phyloP scores from a whole-genome alignment of 2,329 filamentous ascomycete species.

The Phaeoacremonium minimum region DNA sequence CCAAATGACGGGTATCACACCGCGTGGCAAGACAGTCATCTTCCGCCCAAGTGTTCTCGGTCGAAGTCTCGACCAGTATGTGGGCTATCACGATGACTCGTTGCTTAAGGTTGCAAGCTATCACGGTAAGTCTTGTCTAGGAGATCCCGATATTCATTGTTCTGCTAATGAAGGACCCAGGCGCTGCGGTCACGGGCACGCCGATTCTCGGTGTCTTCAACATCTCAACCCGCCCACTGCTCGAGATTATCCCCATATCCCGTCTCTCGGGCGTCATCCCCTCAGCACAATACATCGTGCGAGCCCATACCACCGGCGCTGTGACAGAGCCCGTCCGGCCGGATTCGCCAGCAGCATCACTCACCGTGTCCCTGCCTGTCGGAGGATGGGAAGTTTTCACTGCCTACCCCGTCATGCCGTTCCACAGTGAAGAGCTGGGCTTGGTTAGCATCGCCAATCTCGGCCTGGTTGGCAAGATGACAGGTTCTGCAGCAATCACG shows the following conservation, averaged over 20 bases:
- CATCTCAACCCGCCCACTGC: constrained; percentile 55
- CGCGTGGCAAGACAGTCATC: constrained; percentile 70
- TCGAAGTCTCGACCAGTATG: constrained; percentile 69
- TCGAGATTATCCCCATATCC: constrained; percentile 65
- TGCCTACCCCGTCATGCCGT: constrained; percentile 61
- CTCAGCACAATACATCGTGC: constrained; percentile 62
- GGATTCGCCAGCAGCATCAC: constrained; percentile 40
- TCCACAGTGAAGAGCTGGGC: constrained; percentile 38
- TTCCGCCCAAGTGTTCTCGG: constrained; percentile 74
- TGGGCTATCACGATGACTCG: constrained; percentile 66
- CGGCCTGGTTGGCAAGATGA: constrained; percentile 85
- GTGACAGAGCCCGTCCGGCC: constrained; percentile 49
- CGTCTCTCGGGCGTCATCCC: constrained; percentile 68
- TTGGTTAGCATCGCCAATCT: constrained; percentile 61
- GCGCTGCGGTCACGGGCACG: constrained; percentile 59
- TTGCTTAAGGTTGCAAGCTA: constrained; percentile 78
- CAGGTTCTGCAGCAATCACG: constrained; percentile 74
- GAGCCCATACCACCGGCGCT: constrained; percentile 64
- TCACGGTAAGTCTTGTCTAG: constrained; percentile 61
- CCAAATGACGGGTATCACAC: constrained; percentile 75
- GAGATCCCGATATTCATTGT: no score
- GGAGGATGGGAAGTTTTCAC: constrained; percentile 79
- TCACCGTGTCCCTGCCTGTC: constrained; percentile 59
- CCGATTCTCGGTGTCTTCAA: constrained; percentile 86
- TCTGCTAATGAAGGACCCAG: constrained; percentile 17